These are phyloP conservation scores for Pholiota conissans DNA, from an alignment of 768 basidiomycete species.

Conservation along the genomic window DNA sequence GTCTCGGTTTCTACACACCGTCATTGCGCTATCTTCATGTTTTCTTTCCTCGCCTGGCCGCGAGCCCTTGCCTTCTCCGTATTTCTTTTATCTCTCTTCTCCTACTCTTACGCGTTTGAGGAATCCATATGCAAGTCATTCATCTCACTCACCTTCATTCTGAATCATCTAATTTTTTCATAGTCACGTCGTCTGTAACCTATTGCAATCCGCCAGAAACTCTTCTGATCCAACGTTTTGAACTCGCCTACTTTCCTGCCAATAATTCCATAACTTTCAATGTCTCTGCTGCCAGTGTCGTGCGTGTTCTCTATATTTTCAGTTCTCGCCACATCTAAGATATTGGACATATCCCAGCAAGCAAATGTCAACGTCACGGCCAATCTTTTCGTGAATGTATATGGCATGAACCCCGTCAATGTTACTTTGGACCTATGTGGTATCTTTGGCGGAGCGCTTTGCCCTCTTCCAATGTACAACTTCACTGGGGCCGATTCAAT, in stretches of 20 bases:
- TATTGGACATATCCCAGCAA: conserved; percentile 43
- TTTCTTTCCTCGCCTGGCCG: conserved; percentile 73
- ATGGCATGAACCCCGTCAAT: conserved; percentile 82
- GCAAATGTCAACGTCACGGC: conserved; percentile 79
- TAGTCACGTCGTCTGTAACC: conserved; percentile 86
- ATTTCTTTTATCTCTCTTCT: conserved; percentile 31
- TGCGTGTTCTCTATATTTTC: conserved; percentile 38
- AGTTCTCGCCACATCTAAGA: conserved; percentile 10
- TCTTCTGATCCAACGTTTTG: conserved; percentile 77
- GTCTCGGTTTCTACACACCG: conserved; percentile 10
- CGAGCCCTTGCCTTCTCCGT: conserved; percentile 52
- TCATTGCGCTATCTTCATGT: conserved; percentile 37
- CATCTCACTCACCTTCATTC: background rate
- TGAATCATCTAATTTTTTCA: conserved; percentile 6
- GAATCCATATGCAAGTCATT: conserved; percentile 59
- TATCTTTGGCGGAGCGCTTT: conserved; percentile 76
- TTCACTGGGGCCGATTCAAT: conserved; percentile 83
- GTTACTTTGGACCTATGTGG: conserved; percentile 85
- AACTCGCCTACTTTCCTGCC: conserved; percentile 65
- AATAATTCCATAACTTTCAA: conserved; percentile 83
- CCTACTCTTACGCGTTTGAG: conserved; percentile 47
- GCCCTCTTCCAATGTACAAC: conserved; percentile 80
- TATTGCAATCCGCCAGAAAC: conserved; percentile 82
- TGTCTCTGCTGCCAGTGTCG: conserved; percentile 84
- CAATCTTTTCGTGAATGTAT: conserved; percentile 82